These are phyloP conservation scores for Diaporthe batatas DNA, from an alignment of 2,329 filamentous ascomycete genomes.

Conservation along the genomic window DNA sequence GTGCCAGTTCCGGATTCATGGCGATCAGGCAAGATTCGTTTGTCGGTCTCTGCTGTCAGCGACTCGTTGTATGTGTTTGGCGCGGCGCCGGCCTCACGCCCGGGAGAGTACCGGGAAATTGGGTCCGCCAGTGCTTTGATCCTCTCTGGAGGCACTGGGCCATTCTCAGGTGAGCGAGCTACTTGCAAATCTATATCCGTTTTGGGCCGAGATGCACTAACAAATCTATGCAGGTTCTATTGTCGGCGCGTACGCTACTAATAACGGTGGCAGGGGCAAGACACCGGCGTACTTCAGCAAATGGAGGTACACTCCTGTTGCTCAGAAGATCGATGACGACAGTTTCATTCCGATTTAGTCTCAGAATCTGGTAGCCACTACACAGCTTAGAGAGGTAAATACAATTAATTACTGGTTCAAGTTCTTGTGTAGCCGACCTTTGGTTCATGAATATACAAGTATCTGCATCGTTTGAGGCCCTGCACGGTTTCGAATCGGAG, in stretches of 20 bases:
- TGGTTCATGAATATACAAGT: neutral
- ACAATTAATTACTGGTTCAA: neutral
- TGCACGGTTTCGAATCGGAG: neutral
- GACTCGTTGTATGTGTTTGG: slow-evolving; percentile 50
- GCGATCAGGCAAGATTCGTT: slow-evolving; percentile 46
- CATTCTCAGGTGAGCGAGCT: slow-evolving; percentile 16
- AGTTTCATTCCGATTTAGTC: neutral
- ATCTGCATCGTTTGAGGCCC: neutral
- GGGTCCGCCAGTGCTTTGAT: slow-evolving; percentile 51
- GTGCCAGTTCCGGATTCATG: slow-evolving; percentile 47
- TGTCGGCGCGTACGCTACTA: slow-evolving; percentile 53
- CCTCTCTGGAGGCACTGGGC: slow-evolving; percentile 48
- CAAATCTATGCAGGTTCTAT: slow-evolving; percentile 50
- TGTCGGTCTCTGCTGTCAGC: slow-evolving; percentile 49
- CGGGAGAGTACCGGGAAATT: slow-evolving; percentile 45
- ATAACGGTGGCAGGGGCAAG: slow-evolving; percentile 48
- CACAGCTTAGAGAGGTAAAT: neutral
- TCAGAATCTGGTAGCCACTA: neutral
- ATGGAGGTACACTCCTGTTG: slow-evolving; percentile 32
- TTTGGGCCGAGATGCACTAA: neutral
- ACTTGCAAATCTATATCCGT: neutral
- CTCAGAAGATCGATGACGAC: slow-evolving; percentile 25
- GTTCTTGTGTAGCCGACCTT: neutral
- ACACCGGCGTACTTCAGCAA: slow-evolving; percentile 29
- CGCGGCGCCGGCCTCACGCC: slow-evolving; percentile 45